Conservation (phyloP, 2,329 filamentous ascomycete species). For the Drechslerella coelobrocha region DNA sequence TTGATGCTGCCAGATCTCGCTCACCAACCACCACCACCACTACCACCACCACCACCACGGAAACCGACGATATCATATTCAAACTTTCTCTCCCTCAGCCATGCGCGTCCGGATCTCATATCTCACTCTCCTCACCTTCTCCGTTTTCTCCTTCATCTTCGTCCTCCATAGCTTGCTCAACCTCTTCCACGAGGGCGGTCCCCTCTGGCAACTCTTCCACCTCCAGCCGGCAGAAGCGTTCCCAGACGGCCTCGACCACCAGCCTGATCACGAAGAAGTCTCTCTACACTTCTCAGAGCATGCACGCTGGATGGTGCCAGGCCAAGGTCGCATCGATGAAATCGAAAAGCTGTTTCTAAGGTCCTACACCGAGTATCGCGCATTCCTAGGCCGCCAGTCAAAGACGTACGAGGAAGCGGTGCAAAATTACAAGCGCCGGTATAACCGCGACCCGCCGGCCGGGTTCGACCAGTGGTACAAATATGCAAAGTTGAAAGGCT, state of each 20-base stretch:
- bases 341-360: conserved; percentile 29
- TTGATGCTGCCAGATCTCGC: no score
- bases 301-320: conserved; percentile 9
- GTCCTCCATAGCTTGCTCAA: background rate
- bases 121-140: background rate
- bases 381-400: conserved; percentile 23
- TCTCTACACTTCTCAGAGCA: conserved; percentile 17
- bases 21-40: background rate
- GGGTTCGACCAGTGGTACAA: conserved; percentile 63
- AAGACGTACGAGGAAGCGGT: conserved; percentile 25
- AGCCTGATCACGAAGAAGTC: no score
- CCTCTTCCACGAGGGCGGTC: background rate
- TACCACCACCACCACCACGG: background rate
- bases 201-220: background rate
- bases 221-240: no score
- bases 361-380: conserved; percentile 21
- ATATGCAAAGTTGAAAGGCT: conserved; percentile 59
- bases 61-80: background rate
- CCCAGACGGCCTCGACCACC: no score
- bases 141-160: background rate
- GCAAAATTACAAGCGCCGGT: conserved; percentile 60
- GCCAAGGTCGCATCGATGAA: background rate
- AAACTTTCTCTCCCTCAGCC: background rate
- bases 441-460: conserved; percentile 60
- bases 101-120: background rate